Conservation (phyloP, 208 protist genomes). For the Acanthamoeba triangularis region DNA sequence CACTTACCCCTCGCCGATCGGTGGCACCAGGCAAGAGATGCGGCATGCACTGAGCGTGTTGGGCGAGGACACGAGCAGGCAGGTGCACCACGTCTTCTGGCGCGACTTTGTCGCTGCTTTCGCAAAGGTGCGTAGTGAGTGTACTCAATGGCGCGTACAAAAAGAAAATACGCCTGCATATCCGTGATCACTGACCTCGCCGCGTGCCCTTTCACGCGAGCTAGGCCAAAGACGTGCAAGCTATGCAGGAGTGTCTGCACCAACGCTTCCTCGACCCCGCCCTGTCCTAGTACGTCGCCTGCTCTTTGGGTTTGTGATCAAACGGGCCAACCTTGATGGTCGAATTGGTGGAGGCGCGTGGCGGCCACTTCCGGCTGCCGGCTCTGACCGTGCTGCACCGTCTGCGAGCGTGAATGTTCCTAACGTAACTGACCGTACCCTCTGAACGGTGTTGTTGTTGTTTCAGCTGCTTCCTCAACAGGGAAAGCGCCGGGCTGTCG, state of each 20-base stretch:
- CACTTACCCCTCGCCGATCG: too few species aligned
- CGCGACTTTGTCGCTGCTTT: background rate
- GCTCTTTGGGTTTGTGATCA: background rate
- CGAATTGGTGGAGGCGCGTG: too few species aligned
- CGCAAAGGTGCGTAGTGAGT: background rate
- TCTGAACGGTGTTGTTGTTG: background rate
- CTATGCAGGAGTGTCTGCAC: conserved; percentile 56
- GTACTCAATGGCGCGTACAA: background rate
- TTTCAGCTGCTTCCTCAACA: conserved; percentile 28
- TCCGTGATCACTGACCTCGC: background rate
- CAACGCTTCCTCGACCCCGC: conserved; percentile 5
- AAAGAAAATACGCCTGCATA: too few species aligned
- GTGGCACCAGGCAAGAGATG: conserved; percentile 47
- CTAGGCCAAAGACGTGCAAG: conserved; percentile 37
- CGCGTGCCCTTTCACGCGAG: background rate
- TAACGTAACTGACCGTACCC: background rate
- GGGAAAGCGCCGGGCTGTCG: background rate
- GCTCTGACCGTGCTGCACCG: background rate
- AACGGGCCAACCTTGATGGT: too few species aligned
- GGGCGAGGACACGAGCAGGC: background rate
- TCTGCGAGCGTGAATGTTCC: background rate
- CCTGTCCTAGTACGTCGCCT: conserved; percentile 20
- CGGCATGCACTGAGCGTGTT: conserved; percentile 22
- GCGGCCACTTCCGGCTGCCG: too few species aligned
- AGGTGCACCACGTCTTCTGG: conserved; percentile 49